phyloP scores from a whole-genome alignment of 2,329 filamentous ascomycete species.

The Curvularia sp. region DNA sequence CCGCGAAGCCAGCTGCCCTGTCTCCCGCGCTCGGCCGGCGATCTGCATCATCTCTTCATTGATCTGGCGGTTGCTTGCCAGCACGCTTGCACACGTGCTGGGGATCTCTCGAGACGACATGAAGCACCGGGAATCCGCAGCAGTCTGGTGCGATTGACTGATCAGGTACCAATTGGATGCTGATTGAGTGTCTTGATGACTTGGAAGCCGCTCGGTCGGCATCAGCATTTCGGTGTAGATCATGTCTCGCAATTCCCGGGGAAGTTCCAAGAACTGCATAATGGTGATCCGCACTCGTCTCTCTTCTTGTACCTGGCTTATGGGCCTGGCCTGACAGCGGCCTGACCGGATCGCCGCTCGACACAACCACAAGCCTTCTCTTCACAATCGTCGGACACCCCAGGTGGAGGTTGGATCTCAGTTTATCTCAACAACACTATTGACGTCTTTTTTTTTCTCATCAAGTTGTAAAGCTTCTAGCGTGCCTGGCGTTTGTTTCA shows the following conservation, averaged over 20 bases:
- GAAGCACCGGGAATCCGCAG: slow-evolving; percentile 35
- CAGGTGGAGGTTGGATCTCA: not conserved
- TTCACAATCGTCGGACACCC: not conserved
- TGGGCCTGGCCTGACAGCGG: not conserved
- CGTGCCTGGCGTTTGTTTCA: slow-evolving; percentile 15
- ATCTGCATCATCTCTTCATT: slow-evolving; percentile 39
- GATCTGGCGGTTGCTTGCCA: slow-evolving; percentile 40
- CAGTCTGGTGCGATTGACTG: slow-evolving; percentile 23
- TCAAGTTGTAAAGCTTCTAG: slow-evolving; percentile 1
- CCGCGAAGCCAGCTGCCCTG: slow-evolving; percentile 25
- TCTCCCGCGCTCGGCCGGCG: slow-evolving; percentile 29
- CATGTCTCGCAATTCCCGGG: slow-evolving; percentile 46
- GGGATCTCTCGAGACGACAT: slow-evolving; percentile 34
- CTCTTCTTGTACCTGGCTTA: not conserved
- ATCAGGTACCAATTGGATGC: slow-evolving; percentile 28
- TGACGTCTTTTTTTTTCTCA: not conserved
- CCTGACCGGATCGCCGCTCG: not conserved
- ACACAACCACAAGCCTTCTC: not conserved
- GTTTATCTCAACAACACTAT: not conserved
- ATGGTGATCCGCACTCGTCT: slow-evolving; percentile 18
- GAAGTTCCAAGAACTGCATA: slow-evolving; percentile 39
- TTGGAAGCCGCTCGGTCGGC: slow-evolving; percentile 30
- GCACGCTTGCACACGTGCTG: slow-evolving; percentile 41
- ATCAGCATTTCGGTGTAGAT: slow-evolving; percentile 43
- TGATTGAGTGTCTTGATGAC: slow-evolving; percentile 27